Base-by-base conservation (phyloP, 306 rosid genomes). In the Prunus salicina region DNA sequence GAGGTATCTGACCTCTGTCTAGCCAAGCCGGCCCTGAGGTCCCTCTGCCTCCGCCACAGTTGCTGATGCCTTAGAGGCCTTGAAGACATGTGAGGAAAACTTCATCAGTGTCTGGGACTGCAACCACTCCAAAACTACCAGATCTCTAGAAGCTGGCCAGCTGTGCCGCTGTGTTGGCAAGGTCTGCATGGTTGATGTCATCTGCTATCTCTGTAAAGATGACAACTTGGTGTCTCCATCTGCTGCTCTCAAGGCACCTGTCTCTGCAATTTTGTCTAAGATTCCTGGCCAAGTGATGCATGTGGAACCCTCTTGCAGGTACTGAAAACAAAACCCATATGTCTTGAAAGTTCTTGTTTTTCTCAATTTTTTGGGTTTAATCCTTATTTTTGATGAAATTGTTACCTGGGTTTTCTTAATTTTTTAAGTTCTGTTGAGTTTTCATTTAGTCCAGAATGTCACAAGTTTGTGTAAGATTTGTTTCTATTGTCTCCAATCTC, bases 1-100 rank as follows among this genome's bases (percentile, higher is more conserved):
- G 97, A 90, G 83, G 85, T 96, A 77, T 95, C 98, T 25, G 99
- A 95, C 82, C 99, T 95, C 88, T 92, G 96, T 78, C 98, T 95
- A 20, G 99, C 96, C 78, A 95, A 95, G 89, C 99, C 97, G 55
- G 88, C 99, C 71, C 76, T 95, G 88, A 92, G 84, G 91, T 83
- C 89, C 22, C 87, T 95, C 88, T 16, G 52, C 76, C 22, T 81
- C 97, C n/a, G 83, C 96, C 76, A 84, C 97, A 76, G 77, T 92
- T 61, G 93, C 87, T 13, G 92, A 92, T 70, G 98, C 97, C 69
- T 80, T 92, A 79, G 75, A 82, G 1, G 88, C 86, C 22, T 83
- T 95, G 38, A 86, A 86, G 3, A 76, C 38, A 88, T 89, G 97
- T 56, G 89, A 79, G 30, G 97, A 92, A 16, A 75, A 73, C 77